Evolutionary conservation across 2,329 filamentous ascomycete species (phyloP).

Genomic region (Penicillium sp.): DNA sequence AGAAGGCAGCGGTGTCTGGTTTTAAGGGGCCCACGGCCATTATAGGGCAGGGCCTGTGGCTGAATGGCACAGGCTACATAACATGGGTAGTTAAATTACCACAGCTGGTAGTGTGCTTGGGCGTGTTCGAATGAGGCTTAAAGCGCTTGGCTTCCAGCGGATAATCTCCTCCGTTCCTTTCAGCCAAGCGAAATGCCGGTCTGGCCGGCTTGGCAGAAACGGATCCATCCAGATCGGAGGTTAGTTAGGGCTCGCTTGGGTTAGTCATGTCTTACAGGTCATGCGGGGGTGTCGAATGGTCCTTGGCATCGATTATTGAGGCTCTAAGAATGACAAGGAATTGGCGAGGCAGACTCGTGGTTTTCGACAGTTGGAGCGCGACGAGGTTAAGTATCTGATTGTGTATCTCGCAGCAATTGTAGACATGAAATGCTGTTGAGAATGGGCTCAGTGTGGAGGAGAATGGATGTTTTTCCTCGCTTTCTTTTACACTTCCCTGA

Average conservation of each 20-base stretch:
- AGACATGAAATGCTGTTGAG: conserved; percentile 18
- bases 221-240: background rate
- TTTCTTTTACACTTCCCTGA: too few species aligned
- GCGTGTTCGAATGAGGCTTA: background rate
- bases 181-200: background rate
- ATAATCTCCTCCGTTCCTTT: background rate
- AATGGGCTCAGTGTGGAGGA: conserved; percentile 9
- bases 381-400: conserved; percentile 15
- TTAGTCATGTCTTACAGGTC: background rate
- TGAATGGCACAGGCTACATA: background rate
- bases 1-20: background rate
- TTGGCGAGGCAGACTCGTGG: background rate
- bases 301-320: background rate
- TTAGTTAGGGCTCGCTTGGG: background rate
- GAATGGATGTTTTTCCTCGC: too few species aligned
- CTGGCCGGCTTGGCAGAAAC: background rate
- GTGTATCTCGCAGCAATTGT: conserved; percentile 19
- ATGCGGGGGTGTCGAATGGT: background rate
- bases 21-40: background rate
- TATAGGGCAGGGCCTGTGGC: background rate
- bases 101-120: background rate
- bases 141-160: background rate
- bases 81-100: background rate
- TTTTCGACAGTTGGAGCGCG: background rate
- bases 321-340: background rate